Percentiles rank a stretch among this genome's conserved stretches.
These are phyloP conservation scores for Lophiotrema nucula DNA, from an alignment of 495 filamentous ascomycete species.

Conservation along the genomic window DNA sequence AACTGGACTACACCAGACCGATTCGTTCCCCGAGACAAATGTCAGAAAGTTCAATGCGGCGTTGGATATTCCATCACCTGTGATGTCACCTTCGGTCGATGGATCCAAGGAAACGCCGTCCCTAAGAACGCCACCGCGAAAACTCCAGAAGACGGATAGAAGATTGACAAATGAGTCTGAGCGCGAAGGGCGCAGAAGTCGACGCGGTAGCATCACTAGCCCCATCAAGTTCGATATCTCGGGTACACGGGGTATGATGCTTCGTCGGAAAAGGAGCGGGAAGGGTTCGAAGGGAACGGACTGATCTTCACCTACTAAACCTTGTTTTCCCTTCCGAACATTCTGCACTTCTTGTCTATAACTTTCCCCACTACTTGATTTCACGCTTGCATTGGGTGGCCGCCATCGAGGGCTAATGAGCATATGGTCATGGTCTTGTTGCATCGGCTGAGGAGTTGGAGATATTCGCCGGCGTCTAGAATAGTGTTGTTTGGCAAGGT, in stretches of 20 bases:
- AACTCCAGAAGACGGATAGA: conserved; percentile 11
- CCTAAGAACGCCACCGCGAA: not conserved
- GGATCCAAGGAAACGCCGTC: not conserved
- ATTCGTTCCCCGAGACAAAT: conserved; percentile 3
- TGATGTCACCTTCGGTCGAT: not conserved
- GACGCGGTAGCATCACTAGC: conserved; percentile 6
- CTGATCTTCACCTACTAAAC: too few relatives aligned
- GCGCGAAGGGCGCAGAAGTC: conserved; percentile 4
- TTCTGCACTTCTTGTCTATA: too few relatives aligned
- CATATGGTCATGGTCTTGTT: too few relatives aligned
- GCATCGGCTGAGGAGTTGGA: too few relatives aligned
- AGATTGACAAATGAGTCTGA: conserved; percentile 11
- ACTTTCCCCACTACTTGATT: too few relatives aligned
- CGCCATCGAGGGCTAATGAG: too few relatives aligned
- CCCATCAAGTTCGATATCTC: conserved; percentile 31
- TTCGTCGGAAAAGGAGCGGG: conserved; percentile 26
- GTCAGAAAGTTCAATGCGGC: not conserved
- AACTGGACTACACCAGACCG: not conserved
- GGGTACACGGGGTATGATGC: conserved; percentile 35
- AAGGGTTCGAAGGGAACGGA: too few relatives aligned
- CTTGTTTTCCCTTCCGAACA: too few relatives aligned
- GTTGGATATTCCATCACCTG: not conserved
- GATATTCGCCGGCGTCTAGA: too few relatives aligned
- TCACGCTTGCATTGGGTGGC: too few relatives aligned
- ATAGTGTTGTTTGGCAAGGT: too few relatives aligned